Evolutionary conservation across 2,329 filamentous ascomycete species (phyloP), one percentile per base, ranked within the genome.

Genomic region (Ceratocystis alfenasii): DNA sequence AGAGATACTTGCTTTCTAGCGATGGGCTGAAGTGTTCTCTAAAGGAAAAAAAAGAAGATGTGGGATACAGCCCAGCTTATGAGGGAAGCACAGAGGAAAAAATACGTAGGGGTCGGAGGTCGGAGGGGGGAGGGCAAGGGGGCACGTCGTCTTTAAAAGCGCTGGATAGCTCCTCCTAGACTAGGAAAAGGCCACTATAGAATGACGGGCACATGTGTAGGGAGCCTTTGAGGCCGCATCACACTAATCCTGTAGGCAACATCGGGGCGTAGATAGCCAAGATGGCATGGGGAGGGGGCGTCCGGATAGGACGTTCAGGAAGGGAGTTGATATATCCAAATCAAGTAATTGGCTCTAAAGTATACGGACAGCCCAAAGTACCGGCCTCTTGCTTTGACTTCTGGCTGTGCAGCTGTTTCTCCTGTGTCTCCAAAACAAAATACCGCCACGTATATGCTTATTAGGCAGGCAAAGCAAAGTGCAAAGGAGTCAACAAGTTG

Each of bases 251-350:
- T 30, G 1, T 10, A 20, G 7, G 1, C 17, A 59, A 30, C 1
- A 59, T 36, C 28, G 55, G 55, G 17, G 28, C 55, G 55, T 59
- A 36, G 10, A 20, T n/a, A 5, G 8, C 3, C 55, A n/a, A 36
- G 25, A 36, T 59, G 33, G 33, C 25, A 59, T 59, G 20, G 33
- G 5, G 17, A 59, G 12, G 28, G 55, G 55, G 55, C n/a, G 55
- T 59, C 55, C 55, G 55, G 55, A 59, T 28, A 59, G 25, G 17
- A 36, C 28, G n/a, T 57, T 36, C 2, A 36, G 10, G 17, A 36
- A 59, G 55, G 55, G 55, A 59, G 55, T 59, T 36, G 55, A 36
- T 59, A 36, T 59, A 59, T 59, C 28, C 17, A n/a, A 15, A 22
- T 33, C 28, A 33, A 30, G 7, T 17, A 5, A 3, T 3, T 53